phyloP scores from a whole-genome alignment of 1,139 yeast genomes.

The Debaryomycetaceae sp. region DNA sequence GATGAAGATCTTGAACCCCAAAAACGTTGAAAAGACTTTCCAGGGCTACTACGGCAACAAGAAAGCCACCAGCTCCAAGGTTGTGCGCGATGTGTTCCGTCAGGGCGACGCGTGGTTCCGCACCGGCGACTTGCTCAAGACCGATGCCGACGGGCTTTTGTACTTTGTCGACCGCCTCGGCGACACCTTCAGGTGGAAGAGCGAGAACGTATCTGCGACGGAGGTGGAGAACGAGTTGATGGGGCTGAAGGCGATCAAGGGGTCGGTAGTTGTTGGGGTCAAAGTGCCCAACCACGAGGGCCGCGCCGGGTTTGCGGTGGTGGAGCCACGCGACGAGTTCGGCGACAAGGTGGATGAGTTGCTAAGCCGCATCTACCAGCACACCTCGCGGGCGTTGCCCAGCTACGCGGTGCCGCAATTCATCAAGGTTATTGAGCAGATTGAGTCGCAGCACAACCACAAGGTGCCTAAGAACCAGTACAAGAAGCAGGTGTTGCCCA shows the following conservation, averaged over 20 bases:
- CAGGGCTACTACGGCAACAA: constrained; percentile 88
- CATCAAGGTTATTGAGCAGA: constrained; percentile 58
- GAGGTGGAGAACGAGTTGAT: constrained; percentile 79
- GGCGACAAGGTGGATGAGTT: constrained; percentile 21
- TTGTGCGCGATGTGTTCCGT: constrained; percentile 65
- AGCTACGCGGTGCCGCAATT: constrained; percentile 85
- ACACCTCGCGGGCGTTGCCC: constrained; percentile 56
- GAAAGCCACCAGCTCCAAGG: constrained; percentile 73
- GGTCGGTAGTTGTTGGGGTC: constrained; percentile 87
- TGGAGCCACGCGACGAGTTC: constrained; percentile 47
- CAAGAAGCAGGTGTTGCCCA: constrained; percentile 74
- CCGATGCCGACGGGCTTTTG: constrained; percentile 65
- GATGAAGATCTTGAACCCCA: constrained; percentile 67
- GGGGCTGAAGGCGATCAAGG: constrained; percentile 54
- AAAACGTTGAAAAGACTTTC: constrained; percentile 64
- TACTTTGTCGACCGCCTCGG: constrained; percentile 93
- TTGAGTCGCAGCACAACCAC: constrained; percentile 75
- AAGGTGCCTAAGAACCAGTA: constrained; percentile 78
- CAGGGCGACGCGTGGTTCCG: constrained; percentile 93
- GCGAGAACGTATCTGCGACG: constrained; percentile 90
- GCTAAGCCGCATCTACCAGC: constrained; percentile 27
- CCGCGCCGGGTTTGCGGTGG: constrained; percentile 84
- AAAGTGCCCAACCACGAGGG: constrained; percentile 88
- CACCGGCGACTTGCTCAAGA: constrained; percentile 76
- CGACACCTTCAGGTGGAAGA: constrained; percentile 96